phyloP scores from a whole-genome alignment of 1,284 basidiomycete genomes.

The Xanthoconium separans region DNA sequence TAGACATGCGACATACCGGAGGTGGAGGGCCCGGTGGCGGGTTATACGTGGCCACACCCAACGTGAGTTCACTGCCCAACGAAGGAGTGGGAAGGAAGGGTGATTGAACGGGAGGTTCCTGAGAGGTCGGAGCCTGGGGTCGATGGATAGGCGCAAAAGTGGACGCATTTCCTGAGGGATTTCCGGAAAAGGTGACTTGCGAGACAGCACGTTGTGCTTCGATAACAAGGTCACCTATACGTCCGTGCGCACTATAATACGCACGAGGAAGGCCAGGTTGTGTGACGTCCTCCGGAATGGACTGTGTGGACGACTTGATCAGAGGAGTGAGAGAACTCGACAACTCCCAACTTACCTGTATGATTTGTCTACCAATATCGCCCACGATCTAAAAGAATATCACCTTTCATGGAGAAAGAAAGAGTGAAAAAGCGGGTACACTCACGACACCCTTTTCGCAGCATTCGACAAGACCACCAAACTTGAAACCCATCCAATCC shows the following conservation, averaged over 20 bases:
- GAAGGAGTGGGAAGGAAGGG: conserved; percentile 29
- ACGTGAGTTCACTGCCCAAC: conserved; percentile 31
- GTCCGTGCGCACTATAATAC: conserved; percentile 66
- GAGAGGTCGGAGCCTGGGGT: conserved; percentile 8
- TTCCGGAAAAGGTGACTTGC: conserved; percentile 53
- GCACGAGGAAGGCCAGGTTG: conserved; percentile 78
- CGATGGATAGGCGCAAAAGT: conserved; percentile 7
- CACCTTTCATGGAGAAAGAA: conserved; percentile 2
- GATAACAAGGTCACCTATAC: conserved; percentile 57
- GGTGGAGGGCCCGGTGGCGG: conserved; percentile 11
- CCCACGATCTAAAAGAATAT: conserved; percentile 63
- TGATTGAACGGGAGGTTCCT: conserved; percentile 4
- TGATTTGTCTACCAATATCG: conserved; percentile 77
- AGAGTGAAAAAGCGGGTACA: conserved; percentile 37
- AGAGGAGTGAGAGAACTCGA: background rate
- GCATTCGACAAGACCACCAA: conserved; percentile 83
- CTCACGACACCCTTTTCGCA: conserved; percentile 75
- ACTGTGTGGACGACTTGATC: conserved; percentile 38
- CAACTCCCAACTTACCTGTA: conserved; percentile 50
- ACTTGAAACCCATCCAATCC: conserved; percentile 82
- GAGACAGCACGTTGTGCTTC: conserved; percentile 63
- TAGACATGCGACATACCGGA: conserved; percentile 20
- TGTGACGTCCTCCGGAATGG: conserved; percentile 80
- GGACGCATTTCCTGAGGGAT: conserved; percentile 33
- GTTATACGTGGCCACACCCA: conserved; percentile 16